Conservation (phyloP, 2,329 filamentous ascomycete species). For the Dactylellina haptotyla region DNA sequence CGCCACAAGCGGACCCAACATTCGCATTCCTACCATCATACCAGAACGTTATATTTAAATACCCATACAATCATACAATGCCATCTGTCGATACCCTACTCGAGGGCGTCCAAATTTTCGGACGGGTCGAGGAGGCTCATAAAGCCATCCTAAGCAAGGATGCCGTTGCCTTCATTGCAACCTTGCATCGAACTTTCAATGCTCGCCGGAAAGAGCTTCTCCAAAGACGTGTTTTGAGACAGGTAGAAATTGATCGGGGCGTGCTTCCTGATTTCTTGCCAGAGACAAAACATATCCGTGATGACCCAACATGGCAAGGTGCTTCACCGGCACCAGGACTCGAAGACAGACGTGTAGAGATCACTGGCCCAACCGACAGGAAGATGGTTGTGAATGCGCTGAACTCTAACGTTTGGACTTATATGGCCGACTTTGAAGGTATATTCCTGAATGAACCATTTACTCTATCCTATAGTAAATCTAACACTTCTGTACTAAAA, state of each 20-base stretch:
- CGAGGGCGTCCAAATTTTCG: constrained; percentile 87
- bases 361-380: constrained; percentile 94
- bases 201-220: constrained; percentile 85
- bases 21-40: too few relatives aligned
- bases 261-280: constrained; percentile 91
- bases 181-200: constrained; percentile 96
- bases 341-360: constrained; percentile 93
- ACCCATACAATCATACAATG: too few relatives aligned
- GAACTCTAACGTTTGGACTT: constrained; percentile 96
- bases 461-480: neutral
- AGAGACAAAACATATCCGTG: constrained; percentile 93
- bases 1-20: too few relatives aligned
- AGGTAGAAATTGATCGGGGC: constrained; percentile 92
- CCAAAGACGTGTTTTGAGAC: constrained; percentile 83
- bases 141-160: constrained; percentile 92
- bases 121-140: constrained; percentile 78
- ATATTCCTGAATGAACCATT: constrained; percentile 33
- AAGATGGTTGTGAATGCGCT: constrained; percentile 99
- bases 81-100: constrained; percentile 78
- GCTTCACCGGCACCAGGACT: constrained; percentile 90
- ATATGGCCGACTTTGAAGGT: constrained; percentile 99
- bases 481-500: neutral
- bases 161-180: constrained; percentile 80
- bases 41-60: too few relatives aligned
- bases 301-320: constrained; percentile 92